These are phyloP conservation scores for Phytophthora lateralis DNA, from an alignment of 352 stramenopile genomes.

Conservation along the genomic window DNA sequence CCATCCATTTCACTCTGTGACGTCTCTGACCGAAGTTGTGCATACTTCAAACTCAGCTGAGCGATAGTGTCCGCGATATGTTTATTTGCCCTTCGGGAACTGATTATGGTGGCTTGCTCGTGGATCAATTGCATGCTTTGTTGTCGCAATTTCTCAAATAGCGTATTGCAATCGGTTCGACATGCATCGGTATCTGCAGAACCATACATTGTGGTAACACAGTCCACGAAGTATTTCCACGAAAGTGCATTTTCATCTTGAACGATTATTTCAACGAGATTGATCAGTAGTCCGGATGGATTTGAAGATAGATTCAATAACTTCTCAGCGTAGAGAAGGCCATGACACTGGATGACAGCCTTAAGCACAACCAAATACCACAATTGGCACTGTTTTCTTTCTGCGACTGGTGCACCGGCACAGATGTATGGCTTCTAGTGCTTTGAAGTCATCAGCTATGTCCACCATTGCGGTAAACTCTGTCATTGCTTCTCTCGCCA, in stretches of 20 bases:
- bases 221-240: slow-evolving; percentile 20
- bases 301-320: slow-evolving; percentile 18
- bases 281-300: slow-evolving; percentile 14
- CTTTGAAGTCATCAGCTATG: slow-evolving; percentile 23
- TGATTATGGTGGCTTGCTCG: slow-evolving; percentile 8
- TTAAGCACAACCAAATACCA: slow-evolving; percentile 32
- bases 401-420: background rate
- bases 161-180: slow-evolving; percentile 8
- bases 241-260: slow-evolving; percentile 1
- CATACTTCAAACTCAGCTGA: slow-evolving; percentile 21
- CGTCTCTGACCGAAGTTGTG: slow-evolving; percentile 2
- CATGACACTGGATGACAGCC: slow-evolving; percentile 19
- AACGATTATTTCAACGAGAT: slow-evolving; percentile 8
- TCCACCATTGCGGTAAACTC: slow-evolving; percentile 5
- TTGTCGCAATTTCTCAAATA: slow-evolving; percentile 16
- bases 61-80: slow-evolving; percentile 21
- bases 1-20: background rate
- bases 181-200: background rate
- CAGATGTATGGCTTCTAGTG: slow-evolving; percentile 26
- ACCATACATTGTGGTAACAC: slow-evolving; percentile 5
- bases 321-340: slow-evolving; percentile 29
- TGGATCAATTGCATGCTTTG: slow-evolving; percentile 12
- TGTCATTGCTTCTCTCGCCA: slow-evolving; percentile 1
- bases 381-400: slow-evolving; percentile 10
- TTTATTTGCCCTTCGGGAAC: slow-evolving; percentile 6